A percentile compares a stretch with the other conserved stretches of the same genome.
Conservation (phyloP, 176 grass and related monocot species). For the Bromus sterilis region DNA sequence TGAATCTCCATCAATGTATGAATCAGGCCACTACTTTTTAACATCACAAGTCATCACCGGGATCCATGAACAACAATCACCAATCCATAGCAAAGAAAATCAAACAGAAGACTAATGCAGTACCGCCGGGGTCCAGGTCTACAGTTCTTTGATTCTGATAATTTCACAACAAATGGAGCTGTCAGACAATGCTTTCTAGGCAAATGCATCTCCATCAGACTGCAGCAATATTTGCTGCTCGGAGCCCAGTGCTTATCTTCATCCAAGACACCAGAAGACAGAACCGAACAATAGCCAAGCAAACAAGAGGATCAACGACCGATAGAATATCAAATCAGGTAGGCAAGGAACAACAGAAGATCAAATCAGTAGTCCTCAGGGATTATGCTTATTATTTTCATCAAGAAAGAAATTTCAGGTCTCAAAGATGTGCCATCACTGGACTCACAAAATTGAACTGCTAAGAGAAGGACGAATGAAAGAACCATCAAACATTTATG, state of each 20-base stretch:
- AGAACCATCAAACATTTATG: too few relatives aligned
- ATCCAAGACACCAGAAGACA: constrained; percentile 20
- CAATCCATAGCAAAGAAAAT: background rate
- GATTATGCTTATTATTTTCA: constrained; percentile 62
- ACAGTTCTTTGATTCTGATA: too few relatives aligned
- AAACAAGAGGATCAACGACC: background rate
- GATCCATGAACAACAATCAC: too few relatives aligned
- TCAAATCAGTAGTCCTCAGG: constrained; percentile 37
- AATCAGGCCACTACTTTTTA: constrained; percentile 43
- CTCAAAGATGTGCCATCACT: constrained; percentile 98
- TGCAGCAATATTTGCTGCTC: constrained; percentile 37
- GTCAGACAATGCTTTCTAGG: constrained; percentile 93
- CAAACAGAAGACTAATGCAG: background rate
- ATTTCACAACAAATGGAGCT: too few relatives aligned
- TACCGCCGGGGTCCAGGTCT: constrained; percentile 30
- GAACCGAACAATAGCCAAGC: background rate
- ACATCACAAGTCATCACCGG: constrained; percentile 24
- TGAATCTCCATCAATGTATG: constrained; percentile 7
- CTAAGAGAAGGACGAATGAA: too few relatives aligned
- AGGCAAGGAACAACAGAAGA: background rate
- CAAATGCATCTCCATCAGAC: constrained; percentile 77
- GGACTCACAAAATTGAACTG: constrained; percentile 1
- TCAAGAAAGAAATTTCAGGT: constrained; percentile 69
- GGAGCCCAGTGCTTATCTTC: constrained; percentile 93
- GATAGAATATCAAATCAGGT: background rate